Base-by-base conservation (phyloP, 1,139 yeast species). In the Saccharomyces hybrid region DNA sequence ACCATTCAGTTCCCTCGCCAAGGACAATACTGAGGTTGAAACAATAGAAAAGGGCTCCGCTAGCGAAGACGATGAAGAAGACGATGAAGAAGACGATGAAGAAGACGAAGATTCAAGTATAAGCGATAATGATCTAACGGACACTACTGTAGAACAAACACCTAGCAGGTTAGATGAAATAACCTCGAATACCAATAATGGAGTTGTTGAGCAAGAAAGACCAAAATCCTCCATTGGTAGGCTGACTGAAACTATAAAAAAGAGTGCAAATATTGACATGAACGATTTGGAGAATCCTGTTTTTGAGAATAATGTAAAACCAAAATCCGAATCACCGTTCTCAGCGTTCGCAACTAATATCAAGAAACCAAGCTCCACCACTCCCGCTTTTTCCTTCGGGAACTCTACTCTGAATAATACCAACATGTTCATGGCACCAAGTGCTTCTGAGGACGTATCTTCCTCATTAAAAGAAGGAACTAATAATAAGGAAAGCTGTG, bases 241-340 rank as follows among this genome's bases (percentile, higher is more conserved):
- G 0, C 50, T 67, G 5, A 55, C 69, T 5, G 67, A 64, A 47
- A 57, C 62, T 27, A 62, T 66, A 23, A 67, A 67, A 55, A 59
- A 65, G 48, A 61, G 58, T 5, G 70, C 70, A 0, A 66, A 64
- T 38, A 46, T 64, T 2, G 47, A 62, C 4, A 42, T 58, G 0
- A 50, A 55, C 11, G 53, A 56, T 16, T 48, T 59, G 2, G 25
- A 54, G 16, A 44, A 49, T 4, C 51, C 58, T 11, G 20, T 52
- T 2, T 55, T 59, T 31, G 49, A 46, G 13, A 48, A 34, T 4
- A 13, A 32, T 8, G 48, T 42, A 5, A 46, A 49, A 11, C 5
- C 31, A n/a, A 49, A 52, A 23, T 46, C 50, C 2, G 41, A 50
- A 5, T 65, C 68, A 1, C 67, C 68, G 14, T 65, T 64, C 51